Percentiles rank a stretch among this genome's conserved stretches.
phyloP scores from a whole-genome alignment of 768 basidiomycete genomes.

The Suillus sp. region DNA sequence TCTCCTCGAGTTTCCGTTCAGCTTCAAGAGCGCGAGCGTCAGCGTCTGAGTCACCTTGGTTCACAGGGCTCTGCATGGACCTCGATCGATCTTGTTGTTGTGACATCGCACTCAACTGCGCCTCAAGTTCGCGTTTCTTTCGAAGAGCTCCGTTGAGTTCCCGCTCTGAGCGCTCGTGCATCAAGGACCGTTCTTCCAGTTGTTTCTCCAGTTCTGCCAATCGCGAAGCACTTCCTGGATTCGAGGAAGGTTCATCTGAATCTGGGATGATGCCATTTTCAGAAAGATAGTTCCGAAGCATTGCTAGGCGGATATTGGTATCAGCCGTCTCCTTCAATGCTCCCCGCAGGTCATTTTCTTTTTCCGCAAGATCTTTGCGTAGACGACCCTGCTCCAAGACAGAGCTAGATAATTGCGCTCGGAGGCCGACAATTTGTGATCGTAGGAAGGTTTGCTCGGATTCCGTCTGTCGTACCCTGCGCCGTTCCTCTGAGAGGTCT shows the following conservation, averaged over 20 bases:
- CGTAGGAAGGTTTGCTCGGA: conserved; percentile 63
- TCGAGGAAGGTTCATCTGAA: conserved; percentile 63
- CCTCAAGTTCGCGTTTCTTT: conserved; percentile 74
- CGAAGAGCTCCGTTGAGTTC: conserved; percentile 68
- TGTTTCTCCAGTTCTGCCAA: conserved; percentile 77
- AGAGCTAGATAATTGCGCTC: conserved; percentile 70
- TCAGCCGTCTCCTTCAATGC: conserved; percentile 68
- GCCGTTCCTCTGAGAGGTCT: conserved; percentile 69
- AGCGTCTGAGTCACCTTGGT: conserved; percentile 36
- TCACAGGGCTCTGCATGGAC: conserved; percentile 56
- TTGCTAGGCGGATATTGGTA: conserved; percentile 68
- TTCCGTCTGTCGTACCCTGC: conserved; percentile 63
- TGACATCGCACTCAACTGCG: conserved; percentile 63
- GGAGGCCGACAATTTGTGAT: conserved; percentile 73
- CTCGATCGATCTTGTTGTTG: conserved; percentile 68
- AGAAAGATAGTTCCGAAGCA: conserved; percentile 83
- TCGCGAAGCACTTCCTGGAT: conserved; percentile 40
- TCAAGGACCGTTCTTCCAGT: conserved; percentile 69
- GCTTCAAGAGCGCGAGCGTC: conserved; percentile 61
- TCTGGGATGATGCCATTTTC: conserved; percentile 85
- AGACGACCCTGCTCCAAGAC: conserved; percentile 68
- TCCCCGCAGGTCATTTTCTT: conserved; percentile 66
- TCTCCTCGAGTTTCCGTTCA: conserved; percentile 80
- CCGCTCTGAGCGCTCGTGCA: conserved; percentile 74
- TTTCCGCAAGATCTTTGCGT: conserved; percentile 67